Evolutionary conservation across 495 filamentous ascomycete genomes (phyloP), one percentile per base, ranked within the genome.

Genomic region (Lasiosphaeriaceae sp.): DNA sequence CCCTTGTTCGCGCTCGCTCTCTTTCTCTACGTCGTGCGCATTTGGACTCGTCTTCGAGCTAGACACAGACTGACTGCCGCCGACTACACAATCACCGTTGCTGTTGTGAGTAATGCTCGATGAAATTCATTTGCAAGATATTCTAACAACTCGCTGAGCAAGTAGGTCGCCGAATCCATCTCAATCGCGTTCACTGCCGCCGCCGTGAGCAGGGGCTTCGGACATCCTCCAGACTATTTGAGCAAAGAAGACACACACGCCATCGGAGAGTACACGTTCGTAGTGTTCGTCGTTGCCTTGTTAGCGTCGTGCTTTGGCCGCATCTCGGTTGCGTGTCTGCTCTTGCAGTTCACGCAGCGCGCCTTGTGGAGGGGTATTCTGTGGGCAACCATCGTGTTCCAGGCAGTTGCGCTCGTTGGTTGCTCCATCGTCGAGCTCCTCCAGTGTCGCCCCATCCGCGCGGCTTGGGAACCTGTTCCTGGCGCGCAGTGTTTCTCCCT

Each of bases 401-500:
- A 54, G 23, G 19, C 35, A 14, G 41, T 19, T 7, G 3, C 31
- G 12, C 43, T 54, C 5, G 24, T 47, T 22, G 29, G 14, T 17
- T 46, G 41, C 19, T 22, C 45, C 23, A 47, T 47, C n/a, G 11
- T 47, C 24, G 23, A 54, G 43, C 16, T 54, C 12, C 16, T 46
- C 22, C 22, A 46, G n/a, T 54, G 52, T 26, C 52, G 52, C 16
- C 52, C 52, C 9, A 47, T 54, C 12, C 52, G 52, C 8, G 52
- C 52, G 23, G 20, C 45, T 6, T 54, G 52, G 52, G 52, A 41
- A 3, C 2, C 14, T 19, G 52, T 54, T 20, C n/a, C 41, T 11
- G 52, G 12, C 17, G 21, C 52, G 12, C n/a, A 54, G 41, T 54
- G 52, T 17, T 16, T 54, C 1, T 16, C 41, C 5, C 6, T 24